Percentiles rank a stretch among this genome's conserved stretches.
These are phyloP conservation scores for Colletotrichum tropicicola DNA, from an alignment of 2,329 filamentous ascomycete genomes.

Conservation along the genomic window DNA sequence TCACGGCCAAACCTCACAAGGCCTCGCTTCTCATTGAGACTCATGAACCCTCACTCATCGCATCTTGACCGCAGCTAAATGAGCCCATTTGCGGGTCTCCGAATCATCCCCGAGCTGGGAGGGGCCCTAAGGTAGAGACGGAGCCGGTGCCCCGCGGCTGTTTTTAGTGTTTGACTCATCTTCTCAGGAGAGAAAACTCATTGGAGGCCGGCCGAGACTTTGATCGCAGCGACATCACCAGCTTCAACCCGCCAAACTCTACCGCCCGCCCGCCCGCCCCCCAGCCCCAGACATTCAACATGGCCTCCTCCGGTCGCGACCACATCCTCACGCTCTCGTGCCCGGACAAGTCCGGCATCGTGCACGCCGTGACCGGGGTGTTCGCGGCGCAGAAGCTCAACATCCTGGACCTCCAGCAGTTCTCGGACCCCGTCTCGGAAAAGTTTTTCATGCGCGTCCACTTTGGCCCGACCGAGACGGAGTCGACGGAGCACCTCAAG, in stretches of 20 bases:
- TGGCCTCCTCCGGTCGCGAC: constrained; percentile 30
- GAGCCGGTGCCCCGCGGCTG: constrained; percentile 19
- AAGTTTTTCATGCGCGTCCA: constrained; percentile 92
- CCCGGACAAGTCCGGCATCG: constrained; percentile 85
- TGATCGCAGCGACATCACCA: background rate
- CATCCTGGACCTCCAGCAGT: constrained; percentile 86
- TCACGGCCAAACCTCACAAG: background rate
- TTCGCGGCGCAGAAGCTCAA: constrained; percentile 79
- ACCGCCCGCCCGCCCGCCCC: background rate
- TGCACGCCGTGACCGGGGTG: constrained; percentile 83
- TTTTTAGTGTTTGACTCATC: constrained; percentile 30
- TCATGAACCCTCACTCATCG: no score
- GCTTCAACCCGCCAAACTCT: background rate
- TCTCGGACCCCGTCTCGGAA: constrained; percentile 77
- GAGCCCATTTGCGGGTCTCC: constrained; percentile 26
- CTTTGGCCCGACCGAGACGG: constrained; percentile 69
- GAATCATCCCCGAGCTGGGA: constrained; percentile 28
- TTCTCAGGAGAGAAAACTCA: constrained; percentile 13
- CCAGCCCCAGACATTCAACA: constrained; percentile 19
- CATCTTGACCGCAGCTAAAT: no score
- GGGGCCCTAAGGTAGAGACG: background rate
- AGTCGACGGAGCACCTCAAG: constrained; percentile 60
- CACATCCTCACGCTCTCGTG: constrained; percentile 85
- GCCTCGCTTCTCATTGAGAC: background rate
- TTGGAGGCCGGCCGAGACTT: background rate